phyloP scores from a whole-genome alignment of 805 yeast species.

The Saccharomycopsis capsularis region DNA sequence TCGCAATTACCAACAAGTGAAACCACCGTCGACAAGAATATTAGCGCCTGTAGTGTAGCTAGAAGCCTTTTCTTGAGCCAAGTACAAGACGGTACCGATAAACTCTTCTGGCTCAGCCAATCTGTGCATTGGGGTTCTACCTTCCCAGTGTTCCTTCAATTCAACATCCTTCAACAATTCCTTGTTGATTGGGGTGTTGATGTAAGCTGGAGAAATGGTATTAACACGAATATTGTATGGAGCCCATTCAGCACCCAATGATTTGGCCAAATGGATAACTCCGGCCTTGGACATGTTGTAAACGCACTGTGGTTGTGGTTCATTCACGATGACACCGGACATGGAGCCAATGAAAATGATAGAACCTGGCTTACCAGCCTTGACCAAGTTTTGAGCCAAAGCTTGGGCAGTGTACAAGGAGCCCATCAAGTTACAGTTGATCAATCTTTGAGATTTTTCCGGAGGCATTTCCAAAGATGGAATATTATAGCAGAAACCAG shows the following conservation, averaged over 20 bases:
- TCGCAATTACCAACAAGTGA: constrained; percentile 59
- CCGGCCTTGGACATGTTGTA: constrained; percentile 86
- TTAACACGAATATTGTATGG: constrained; percentile 68
- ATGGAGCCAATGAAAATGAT: constrained; percentile 68
- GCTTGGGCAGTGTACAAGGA: constrained; percentile 69
- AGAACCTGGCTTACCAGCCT: constrained; percentile 48
- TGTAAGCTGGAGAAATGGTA: constrained; percentile 75
- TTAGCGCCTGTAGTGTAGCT: constrained; percentile 81
- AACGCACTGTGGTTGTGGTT: constrained; percentile 73
- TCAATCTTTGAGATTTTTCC: constrained; percentile 55
- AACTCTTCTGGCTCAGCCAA: constrained; percentile 84
- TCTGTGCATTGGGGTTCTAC: constrained; percentile 67
- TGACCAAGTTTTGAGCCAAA: constrained; percentile 61
- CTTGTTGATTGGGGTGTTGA: constrained; percentile 69
- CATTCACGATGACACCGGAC: constrained; percentile 72
- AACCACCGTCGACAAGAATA: constrained; percentile 80
- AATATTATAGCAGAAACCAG: constrained; percentile 80
- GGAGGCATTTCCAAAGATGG: constrained; percentile 76
- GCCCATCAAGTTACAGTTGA: constrained; percentile 69
- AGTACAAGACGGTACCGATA: constrained; percentile 67
- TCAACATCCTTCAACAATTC: constrained; percentile 53
- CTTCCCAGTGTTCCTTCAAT: constrained; percentile 66
- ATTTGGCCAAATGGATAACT: constrained; percentile 69
- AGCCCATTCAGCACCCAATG: constrained; percentile 81
- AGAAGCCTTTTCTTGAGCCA: constrained; percentile 64